Base-by-base conservation (phyloP, 257 asterid species). In the Paraleonurus japonicus region DNA sequence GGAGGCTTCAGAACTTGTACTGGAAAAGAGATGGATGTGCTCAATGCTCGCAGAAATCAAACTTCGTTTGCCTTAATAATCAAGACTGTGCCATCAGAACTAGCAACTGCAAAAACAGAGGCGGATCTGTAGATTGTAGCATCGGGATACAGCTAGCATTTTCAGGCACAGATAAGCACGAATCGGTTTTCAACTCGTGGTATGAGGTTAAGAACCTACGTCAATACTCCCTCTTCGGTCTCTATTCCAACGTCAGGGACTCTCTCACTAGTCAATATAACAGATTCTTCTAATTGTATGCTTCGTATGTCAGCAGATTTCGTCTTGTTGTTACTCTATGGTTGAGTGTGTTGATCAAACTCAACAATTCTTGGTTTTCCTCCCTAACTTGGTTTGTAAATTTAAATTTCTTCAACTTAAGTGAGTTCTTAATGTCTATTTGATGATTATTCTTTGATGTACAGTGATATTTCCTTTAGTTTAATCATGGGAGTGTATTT, bases 1-100 rank as follows among this genome's bases (percentile, higher is more conserved):
- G 98, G 61, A 89, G 92, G 83, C 96, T 95, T 65, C 88, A 95
- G 81, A 95, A 95, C 86, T 79, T 85, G 75, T 89, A 76, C 85
- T 95, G 98, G 98, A 95, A 95, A 85, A 85, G 97, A 79, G 96
- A 84, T 32, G 97, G 96, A 26, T 92, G 96, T 50, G 55, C 89
- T 48, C 85, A 89, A 9, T 92, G 99, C 89, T 65, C 83, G 0
- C 83, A 88, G 72, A 79, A 77, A 48, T 80, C 90, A 8, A 85
- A 70, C 79, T 92, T 89, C 23, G 89, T 83, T 47, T 92, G 98
- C 81, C 90, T 95, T 26, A 89, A 89, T 83, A 81, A 82, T 24
- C 99, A 90, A 78, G 94, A 92, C 76, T 95, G 98, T 63, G 99
- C 98, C 65, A 86, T 87, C 86, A 85, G 90, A 78, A 82, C 86